Percentiles rank a stretch among this genome's conserved stretches.
Conservation (phyloP, 495 filamentous ascomycete genomes). For the Staphylotrichum tortipilum region DNA sequence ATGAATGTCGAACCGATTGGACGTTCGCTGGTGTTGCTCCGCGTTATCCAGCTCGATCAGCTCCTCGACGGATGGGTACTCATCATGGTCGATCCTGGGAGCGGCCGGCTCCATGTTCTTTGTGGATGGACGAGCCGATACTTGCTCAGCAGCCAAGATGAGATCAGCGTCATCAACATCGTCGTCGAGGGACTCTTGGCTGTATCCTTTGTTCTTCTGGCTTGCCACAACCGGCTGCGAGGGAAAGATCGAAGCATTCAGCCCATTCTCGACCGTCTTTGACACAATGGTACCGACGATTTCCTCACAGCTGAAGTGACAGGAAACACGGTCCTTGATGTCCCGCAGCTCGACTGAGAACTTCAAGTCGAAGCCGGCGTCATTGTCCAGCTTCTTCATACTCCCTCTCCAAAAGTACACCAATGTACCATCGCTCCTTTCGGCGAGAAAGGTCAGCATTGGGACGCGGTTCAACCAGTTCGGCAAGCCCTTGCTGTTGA, state of each 20-base stretch:
- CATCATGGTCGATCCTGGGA: conserved; percentile 14
- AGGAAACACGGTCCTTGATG: conserved; percentile 52
- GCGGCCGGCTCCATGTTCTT: conserved; percentile 3
- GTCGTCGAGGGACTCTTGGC: conserved; percentile 13
- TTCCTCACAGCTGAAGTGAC: conserved; percentile 79
- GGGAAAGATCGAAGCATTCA: conserved; percentile 51
- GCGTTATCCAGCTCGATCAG: conserved; percentile 8
- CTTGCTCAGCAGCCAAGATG: conserved; percentile 18
- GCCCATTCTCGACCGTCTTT: conserved; percentile 51
- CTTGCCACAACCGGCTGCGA: background rate
- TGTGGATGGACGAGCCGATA: background rate
- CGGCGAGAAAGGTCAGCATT: conserved; percentile 64
- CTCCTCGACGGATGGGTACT: conserved; percentile 26
- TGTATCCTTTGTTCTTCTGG: background rate
- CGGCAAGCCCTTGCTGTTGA: conserved; percentile 56
- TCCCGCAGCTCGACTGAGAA: conserved; percentile 52
- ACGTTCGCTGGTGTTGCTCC: conserved; percentile 5
- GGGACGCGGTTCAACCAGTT: conserved; percentile 55
- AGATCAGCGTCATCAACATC: conserved; percentile 19
- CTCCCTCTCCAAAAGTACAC: conserved; percentile 72
- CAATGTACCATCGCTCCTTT: conserved; percentile 65
- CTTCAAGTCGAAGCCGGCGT: conserved; percentile 45
- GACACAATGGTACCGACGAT: conserved; percentile 73
- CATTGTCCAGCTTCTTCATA: conserved; percentile 54
- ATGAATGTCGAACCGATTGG: conserved; percentile 32